A percentile compares a stretch with the other conserved stretches of the same genome.
phyloP scores from a whole-genome alignment of 345 rosid species.

The Kandelia obovata region DNA sequence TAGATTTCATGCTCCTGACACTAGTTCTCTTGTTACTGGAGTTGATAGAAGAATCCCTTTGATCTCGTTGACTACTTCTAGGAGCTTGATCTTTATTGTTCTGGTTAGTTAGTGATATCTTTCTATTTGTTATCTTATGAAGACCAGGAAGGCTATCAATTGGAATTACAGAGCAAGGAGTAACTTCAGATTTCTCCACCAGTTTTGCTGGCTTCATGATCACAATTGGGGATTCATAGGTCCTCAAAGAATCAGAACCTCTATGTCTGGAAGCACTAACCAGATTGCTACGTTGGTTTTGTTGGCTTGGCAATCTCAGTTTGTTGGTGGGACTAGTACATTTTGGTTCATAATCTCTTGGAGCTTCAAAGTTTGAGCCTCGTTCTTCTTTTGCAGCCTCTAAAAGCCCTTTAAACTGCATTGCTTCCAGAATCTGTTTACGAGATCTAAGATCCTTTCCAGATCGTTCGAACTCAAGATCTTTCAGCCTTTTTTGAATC shows the following conservation, averaged over 20 bases:
- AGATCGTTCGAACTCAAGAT: slow-evolving; percentile 75
- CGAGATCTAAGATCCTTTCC: slow-evolving; percentile 86
- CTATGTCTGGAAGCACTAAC: slow-evolving; percentile 30
- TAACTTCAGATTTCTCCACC: slow-evolving; percentile 54
- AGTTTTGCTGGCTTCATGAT: slow-evolving; percentile 94
- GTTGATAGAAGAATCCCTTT: slow-evolving; percentile 34
- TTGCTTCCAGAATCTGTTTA: slow-evolving; percentile 80
- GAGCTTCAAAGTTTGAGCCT: slow-evolving; percentile 42
- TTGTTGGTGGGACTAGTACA: slow-evolving; percentile 36
- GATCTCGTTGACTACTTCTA: slow-evolving; percentile 39
- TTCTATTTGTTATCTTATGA: slow-evolving; percentile 41
- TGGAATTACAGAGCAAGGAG: slow-evolving; percentile 53
- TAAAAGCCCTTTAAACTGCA: slow-evolving; percentile 67
- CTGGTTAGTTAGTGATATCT: slow-evolving; percentile 33
- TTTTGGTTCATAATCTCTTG: slow-evolving; percentile 38
- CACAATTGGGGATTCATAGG: slow-evolving; percentile 82
- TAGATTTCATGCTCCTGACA: slow-evolving; percentile 36
- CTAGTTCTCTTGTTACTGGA: slow-evolving; percentile 49
- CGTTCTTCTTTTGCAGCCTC: slow-evolving; percentile 62
- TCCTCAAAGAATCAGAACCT: slow-evolving; percentile 39
- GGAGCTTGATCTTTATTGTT: slow-evolving; percentile 42
- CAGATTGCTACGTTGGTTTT: slow-evolving; percentile 21
- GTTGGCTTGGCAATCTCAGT: slow-evolving; percentile 31
- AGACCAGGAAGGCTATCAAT: slow-evolving; percentile 47
- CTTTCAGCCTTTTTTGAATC: slow-evolving; percentile 69